phyloP scores from a whole-genome alignment of 257 asterid species.

The Penstemon eatonii region DNA sequence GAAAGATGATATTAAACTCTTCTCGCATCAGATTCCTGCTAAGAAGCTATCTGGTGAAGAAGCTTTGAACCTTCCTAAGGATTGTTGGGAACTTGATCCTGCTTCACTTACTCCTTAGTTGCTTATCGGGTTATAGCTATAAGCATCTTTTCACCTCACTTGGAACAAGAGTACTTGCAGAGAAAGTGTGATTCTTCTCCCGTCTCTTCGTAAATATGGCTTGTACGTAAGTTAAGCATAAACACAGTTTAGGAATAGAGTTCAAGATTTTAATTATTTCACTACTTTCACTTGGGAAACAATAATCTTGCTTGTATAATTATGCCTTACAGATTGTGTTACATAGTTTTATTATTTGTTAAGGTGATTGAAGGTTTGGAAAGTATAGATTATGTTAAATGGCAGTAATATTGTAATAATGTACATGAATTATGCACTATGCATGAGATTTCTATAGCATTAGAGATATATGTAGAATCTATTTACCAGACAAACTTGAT shows the following conservation, averaged over 20 bases:
- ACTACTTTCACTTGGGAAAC: neutral
- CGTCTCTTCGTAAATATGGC: slow-evolving; percentile 19
- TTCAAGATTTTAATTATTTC: neutral
- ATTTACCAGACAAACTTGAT: no score
- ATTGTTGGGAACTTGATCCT: slow-evolving; percentile 94
- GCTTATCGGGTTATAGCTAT: slow-evolving; percentile 24
- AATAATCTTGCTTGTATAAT: neutral
- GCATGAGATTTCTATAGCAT: no score
- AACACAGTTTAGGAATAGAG: neutral
- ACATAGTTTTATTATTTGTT: no score
- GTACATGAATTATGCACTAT: no score
- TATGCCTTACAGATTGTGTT: no score
- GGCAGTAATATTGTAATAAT: no score
- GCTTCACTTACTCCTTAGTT: slow-evolving; percentile 54
- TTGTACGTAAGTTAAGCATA: slow-evolving; percentile 12
- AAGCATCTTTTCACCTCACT: neutral
- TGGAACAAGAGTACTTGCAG: slow-evolving; percentile 14
- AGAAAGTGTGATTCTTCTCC: slow-evolving; percentile 7
- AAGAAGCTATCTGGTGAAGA: slow-evolving; percentile 74
- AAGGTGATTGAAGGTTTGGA: no score
- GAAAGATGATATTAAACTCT: slow-evolving; percentile 45
- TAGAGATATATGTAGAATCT: no score
- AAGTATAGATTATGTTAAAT: no score
- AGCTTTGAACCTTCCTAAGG: slow-evolving; percentile 57
- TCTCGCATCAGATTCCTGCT: slow-evolving; percentile 86